A percentile compares a stretch with the other conserved stretches of the same genome.
phyloP scores from a whole-genome alignment of 202 grass and related monocot genomes.

The Panicum virgatum region DNA sequence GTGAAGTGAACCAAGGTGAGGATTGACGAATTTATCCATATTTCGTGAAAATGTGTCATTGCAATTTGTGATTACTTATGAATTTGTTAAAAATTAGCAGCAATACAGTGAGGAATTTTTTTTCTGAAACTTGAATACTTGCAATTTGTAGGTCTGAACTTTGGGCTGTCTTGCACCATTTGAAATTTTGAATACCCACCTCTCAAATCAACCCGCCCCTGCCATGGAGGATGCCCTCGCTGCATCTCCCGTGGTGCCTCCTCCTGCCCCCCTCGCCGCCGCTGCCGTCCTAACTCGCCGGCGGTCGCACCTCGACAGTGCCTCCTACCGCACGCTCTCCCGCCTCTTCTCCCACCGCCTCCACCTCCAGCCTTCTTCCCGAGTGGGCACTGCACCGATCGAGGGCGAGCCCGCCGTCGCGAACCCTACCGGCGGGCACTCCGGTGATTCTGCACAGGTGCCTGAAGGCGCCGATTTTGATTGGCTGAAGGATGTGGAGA shows the following conservation, averaged over 20 bases:
- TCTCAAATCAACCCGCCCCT: too few relatives aligned
- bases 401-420: background rate
- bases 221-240: slow-evolving; percentile 40
- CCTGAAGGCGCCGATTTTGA: background rate
- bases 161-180: too few relatives aligned
- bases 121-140: too few relatives aligned
- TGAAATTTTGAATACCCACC: too few relatives aligned
- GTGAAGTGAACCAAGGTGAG: too few relatives aligned
- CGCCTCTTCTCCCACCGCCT: slow-evolving; percentile 61
- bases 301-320: slow-evolving; percentile 62
- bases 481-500: background rate
- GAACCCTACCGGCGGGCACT: background rate
- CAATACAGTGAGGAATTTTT: too few relatives aligned
- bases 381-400: background rate
- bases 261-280: background rate
- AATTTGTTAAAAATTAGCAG: too few relatives aligned
- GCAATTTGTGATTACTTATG: too few relatives aligned
- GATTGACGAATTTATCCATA: too few relatives aligned
- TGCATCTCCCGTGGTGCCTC: background rate
- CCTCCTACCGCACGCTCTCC: slow-evolving; percentile 60
- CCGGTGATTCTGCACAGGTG: background rate
- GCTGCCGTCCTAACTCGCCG: slow-evolving; percentile 33
- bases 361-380: slow-evolving; percentile 20
- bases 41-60: too few relatives aligned
- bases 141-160: too few relatives aligned